Evolutionary conservation across 208 protist genomes (phyloP), one percentile per base, ranked within the genome.

Genomic region (Phytomonas serpens): DNA sequence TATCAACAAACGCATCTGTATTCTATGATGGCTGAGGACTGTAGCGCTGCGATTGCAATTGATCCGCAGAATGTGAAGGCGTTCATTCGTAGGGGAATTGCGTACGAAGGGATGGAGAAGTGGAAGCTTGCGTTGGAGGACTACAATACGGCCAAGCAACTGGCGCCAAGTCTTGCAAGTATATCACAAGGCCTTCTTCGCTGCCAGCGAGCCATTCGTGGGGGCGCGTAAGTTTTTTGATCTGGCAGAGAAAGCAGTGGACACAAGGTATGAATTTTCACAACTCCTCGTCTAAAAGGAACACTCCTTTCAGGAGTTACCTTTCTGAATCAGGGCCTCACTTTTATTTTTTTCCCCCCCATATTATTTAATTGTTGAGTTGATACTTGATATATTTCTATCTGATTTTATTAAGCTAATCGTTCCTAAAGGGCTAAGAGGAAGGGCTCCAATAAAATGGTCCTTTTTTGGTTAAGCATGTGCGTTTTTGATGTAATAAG

Each of bases 51-150:
- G 1, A 32, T 97, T 29, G 68, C 67, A 27, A 91, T 97, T 75
- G 87, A 97, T 63, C 61, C 81, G 9, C 71, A 40, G 11, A 84
- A 97, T 68, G 82, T 92, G n/a, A 97, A 97, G 87, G 94, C 92
- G 13, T 84, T 89, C 78, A 78, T 97, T 64, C 87, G 94, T 31
- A 84, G 94, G n/a, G 94, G 84, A 31, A 93, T 96, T 42, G 92
- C 94, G 19, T 90, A 95, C 71, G 92, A 97, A 75, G 90, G 92
- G 23, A 80, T 95, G 73, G 92, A 97, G 77, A 93, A 92, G 75
- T 97, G 94, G 94, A 83, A 92, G 72, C 81, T 88, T 37, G 93
- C 93, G 13, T 76, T 96, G 64, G 84, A 91, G 30, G 93, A 97
- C 75, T 97, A 92, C 80, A 91, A 86, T 47, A 76, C 78, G 57